phyloP scores from a whole-genome alignment of 2,329 filamentous ascomycete species.

The Penicillium fuscoglaucum region DNA sequence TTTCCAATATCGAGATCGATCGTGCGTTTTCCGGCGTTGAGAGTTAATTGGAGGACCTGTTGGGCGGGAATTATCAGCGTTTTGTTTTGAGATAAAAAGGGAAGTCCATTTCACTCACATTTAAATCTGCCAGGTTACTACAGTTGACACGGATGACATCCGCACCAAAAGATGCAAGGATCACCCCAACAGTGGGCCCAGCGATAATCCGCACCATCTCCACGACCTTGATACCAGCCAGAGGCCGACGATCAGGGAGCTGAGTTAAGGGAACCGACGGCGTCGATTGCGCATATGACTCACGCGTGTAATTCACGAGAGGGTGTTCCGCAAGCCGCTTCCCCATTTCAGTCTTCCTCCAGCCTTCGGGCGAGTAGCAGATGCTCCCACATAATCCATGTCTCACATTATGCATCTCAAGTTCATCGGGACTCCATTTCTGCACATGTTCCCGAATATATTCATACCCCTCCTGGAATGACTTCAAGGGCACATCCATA shows the following conservation, averaged over 20 bases:
- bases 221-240: conserved; percentile 53
- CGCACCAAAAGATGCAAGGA: conserved; percentile 48
- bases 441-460: conserved; percentile 33
- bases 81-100: neutral
- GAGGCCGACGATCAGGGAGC: conserved; percentile 16
- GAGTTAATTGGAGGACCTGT: conserved; percentile 24
- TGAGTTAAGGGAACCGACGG: conserved; percentile 31
- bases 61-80: neutral
- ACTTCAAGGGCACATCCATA: conserved; percentile 20
- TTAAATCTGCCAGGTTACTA: conserved; percentile 40
- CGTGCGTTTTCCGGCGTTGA: conserved; percentile 29
- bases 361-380: conserved; percentile 47
- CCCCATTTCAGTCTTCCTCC: conserved; percentile 48
- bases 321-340: conserved; percentile 45
- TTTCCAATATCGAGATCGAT: conserved; percentile 49
- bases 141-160: conserved; percentile 51
- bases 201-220: conserved; percentile 44
- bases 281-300: conserved; percentile 38
- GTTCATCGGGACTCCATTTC: conserved; percentile 42
- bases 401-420: conserved; percentile 45
- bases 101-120: conserved; percentile 16
- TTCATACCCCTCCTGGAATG: conserved; percentile 19
- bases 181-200: conserved; percentile 45
- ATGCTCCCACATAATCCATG: conserved; percentile 49
- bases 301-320: conserved; percentile 43